phyloP scores from a whole-genome alignment of 73 alveolate species.

The Uronychia binucleata region DNA sequence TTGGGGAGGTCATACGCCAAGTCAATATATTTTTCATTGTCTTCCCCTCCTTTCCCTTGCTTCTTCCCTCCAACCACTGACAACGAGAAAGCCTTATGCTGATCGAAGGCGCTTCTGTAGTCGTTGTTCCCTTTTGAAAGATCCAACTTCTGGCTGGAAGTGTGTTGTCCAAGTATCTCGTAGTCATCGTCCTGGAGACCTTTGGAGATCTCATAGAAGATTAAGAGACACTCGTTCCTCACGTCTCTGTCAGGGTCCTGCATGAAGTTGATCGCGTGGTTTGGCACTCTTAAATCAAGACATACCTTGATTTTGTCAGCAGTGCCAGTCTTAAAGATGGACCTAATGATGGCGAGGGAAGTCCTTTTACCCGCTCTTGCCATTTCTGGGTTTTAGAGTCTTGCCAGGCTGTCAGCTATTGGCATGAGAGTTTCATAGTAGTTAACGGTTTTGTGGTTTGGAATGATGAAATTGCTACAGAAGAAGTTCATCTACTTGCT shows the following conservation, averaged over 20 bases:
- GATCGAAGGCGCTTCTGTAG: slow-evolving; percentile 43
- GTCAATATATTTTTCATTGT: slow-evolving; percentile 43
- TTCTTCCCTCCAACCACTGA: slow-evolving; percentile 3
- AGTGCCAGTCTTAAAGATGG: slow-evolving; percentile 79
- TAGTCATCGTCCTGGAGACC: slow-evolving; percentile 65
- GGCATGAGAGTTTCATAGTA: slow-evolving; percentile 54
- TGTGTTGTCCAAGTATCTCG: slow-evolving; percentile 48
- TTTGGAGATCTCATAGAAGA: slow-evolving; percentile 52
- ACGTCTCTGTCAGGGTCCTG: slow-evolving; percentile 61
- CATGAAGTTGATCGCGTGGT: slow-evolving; percentile 57
- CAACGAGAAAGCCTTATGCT: slow-evolving; percentile 42
- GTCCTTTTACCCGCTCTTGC: slow-evolving; percentile 79
- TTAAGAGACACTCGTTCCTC: slow-evolving; percentile 54
- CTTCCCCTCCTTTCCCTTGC: slow-evolving; percentile 38
- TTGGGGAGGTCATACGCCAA: slow-evolving; percentile 60
- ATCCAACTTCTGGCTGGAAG: slow-evolving; percentile 34
- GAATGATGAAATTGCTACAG: slow-evolving; percentile 48
- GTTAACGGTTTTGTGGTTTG: slow-evolving; percentile 33
- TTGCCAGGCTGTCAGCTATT: slow-evolving; percentile 53
- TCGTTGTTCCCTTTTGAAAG: slow-evolving; percentile 28
- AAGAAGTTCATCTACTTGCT: slow-evolving; percentile 34
- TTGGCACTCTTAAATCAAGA: slow-evolving; percentile 86
- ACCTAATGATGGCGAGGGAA: slow-evolving; percentile 75
- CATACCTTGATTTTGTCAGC: slow-evolving; percentile 81
- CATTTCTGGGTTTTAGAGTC: slow-evolving; percentile 33